Conservation (phyloP, 345 rosid genomes). For the Salix dunnii region DNA sequence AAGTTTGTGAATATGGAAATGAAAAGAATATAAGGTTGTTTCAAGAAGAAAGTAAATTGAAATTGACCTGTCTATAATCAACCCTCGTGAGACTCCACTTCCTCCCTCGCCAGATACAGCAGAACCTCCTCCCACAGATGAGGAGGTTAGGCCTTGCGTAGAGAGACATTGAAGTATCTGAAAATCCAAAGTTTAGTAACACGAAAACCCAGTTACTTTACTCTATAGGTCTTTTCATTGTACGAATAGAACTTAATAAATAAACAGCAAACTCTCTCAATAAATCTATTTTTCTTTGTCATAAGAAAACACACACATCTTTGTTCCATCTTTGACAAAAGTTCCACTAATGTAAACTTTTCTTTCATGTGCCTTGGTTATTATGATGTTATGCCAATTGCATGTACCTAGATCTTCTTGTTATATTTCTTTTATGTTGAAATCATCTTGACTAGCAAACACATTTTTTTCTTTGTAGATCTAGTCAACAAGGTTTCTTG, state of each 20-base stretch:
- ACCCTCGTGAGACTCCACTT: conserved; percentile 77
- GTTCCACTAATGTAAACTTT: not conserved
- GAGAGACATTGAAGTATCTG: conserved; percentile 86
- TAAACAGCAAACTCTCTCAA: not conserved
- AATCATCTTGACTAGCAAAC: not conserved
- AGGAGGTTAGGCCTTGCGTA: conserved; percentile 78
- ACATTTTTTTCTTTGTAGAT: not conserved
- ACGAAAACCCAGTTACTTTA: conserved; percentile 1
- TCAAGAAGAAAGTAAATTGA: conserved; percentile 1
- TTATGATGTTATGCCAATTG: not conserved
- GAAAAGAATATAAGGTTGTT: not conserved
- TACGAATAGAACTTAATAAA: not conserved
- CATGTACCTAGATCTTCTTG: not conserved
- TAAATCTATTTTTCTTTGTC: not conserved
- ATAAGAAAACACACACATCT: not conserved
- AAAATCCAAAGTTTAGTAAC: conserved; percentile 2
- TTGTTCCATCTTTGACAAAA: not conserved
- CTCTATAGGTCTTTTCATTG: not conserved
- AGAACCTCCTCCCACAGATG: conserved; percentile 96
- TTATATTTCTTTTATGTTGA: not conserved
- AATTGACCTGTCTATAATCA: conserved; percentile 78
- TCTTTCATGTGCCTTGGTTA: not conserved
- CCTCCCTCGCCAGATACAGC: conserved; percentile 60
- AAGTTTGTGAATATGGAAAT: not conserved
- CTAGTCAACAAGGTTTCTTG: not conserved